Evolutionary conservation across 2,329 filamentous ascomycete genomes (phyloP).

Genomic region (Ceratocystis smalleyi): DNA sequence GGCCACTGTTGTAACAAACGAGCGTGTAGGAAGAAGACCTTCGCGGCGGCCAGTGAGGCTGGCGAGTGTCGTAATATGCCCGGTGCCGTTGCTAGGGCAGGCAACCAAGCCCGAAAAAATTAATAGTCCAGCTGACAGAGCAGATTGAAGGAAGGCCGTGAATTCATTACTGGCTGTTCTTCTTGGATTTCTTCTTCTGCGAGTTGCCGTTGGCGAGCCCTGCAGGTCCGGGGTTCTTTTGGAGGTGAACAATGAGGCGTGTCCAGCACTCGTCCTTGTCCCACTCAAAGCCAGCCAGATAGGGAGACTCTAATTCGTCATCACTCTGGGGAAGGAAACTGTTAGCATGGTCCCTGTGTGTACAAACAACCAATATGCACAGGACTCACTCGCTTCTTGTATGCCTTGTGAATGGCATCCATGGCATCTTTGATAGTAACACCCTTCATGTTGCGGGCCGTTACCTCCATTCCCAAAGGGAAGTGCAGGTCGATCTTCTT

Average conservation of each 20-base stretch:
- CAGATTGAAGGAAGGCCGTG: neutral
- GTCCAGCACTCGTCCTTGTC: constrained; percentile 87
- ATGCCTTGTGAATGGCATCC: constrained; percentile 89
- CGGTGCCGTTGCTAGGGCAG: neutral
- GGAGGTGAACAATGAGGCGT: constrained; percentile 66
- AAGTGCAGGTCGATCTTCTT: constrained; percentile 93
- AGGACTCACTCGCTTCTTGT: constrained; percentile 75
- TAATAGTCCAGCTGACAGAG: neutral
- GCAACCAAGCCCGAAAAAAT: neutral
- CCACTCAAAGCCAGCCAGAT: constrained; percentile 92
- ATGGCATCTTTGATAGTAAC: constrained; percentile 95
- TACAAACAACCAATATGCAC: neutral
- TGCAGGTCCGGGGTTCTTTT: constrained; percentile 46
- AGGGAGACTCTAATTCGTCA: constrained; percentile 75
- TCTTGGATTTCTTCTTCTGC: constrained; percentile 55
- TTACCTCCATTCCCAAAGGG: constrained; percentile 72
- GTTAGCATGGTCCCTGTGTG: no score
- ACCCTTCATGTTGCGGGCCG: constrained; percentile 79
- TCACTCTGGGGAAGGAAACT: constrained; percentile 45
- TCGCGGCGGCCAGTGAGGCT: neutral
- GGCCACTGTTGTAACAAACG: neutral
- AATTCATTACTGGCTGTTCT: constrained; percentile 22
- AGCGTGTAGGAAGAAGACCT: neutral
- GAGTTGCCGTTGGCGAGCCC: constrained; percentile 26
- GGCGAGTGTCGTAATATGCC: neutral